Evolutionary conservation across 176 grass and related monocot species (phyloP), one percentile per base, ranked within the genome.

Genomic region (Phyllostachys edulis): DNA sequence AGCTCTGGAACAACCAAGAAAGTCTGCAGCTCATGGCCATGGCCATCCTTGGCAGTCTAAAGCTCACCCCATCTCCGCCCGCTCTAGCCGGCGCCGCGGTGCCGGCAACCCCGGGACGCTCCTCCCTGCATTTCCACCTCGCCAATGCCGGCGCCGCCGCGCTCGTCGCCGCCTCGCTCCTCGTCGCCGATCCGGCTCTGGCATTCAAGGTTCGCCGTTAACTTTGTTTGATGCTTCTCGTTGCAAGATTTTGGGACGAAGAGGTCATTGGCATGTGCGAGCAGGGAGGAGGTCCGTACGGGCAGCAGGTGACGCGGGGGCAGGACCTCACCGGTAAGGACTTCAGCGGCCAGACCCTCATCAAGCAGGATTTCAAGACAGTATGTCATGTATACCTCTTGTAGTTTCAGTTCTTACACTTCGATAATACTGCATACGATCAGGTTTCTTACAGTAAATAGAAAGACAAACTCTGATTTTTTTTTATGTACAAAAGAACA

Each of bases 291-390:
- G 92, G 95, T 0, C 95, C 95, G 5, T 94, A 98, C 71, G 95
- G 95, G 51, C 21, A 91, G 71, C 91, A 91, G 86, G 95, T 95
- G 80, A 95, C 95, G 2, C 91, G 91, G 29, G 95, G 95, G 49
- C 95, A 95, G 80, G 95, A 95, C 77, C 95, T 98, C 85, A 88
- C 89, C 34, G 95, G 92, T 63, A 98, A 91, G 81, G 95, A 98
- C 86, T 98, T 98, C 82, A 98, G 92, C 45, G 95, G 95, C 60
- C 90, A 80, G 80, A 91, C 91, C 15, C 95, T 98, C 79, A 72
- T 95, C 84, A 95, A 91, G 87, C 95, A 98, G 82, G 92, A 98
- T 84, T 98, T 98, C 83, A 98, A 98, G 86, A 95, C 95, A 82
- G 95, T 95, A 76, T 2, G 45, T 14, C 29, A 29, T 29, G 12